Base-by-base conservation (phyloP, 306 rosid species). In the Sicyos baderoa region DNA sequence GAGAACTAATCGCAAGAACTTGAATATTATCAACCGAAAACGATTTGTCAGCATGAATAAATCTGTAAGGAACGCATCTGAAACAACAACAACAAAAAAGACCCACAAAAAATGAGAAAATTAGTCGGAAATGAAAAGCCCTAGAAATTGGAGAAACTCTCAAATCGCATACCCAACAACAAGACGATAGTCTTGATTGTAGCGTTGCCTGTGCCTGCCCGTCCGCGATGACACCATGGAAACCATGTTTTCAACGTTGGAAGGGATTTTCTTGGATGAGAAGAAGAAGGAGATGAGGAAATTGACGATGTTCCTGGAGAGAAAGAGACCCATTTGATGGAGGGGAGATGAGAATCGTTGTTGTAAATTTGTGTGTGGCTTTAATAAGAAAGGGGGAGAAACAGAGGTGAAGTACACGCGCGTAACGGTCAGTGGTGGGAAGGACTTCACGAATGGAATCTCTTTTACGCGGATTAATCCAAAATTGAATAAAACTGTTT, bases 61-160 rank as follows among this genome's bases (percentile, higher is more conserved):
- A 92, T 80, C 96, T 86, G 52, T 92, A 92, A 6, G 97, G 97
- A 35, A 92, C 83, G 84, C 97, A 92, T 75, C 97, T 92, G 93
- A 79, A 47, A 29, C 35, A 47, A 40, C 45, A 78, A 68, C 79
- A 58, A 15, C 6, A 48, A 47, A 1, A 47, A 14, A 13, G n/a
- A n/a, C n/a, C n/a, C n/a, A 4, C n/a, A 6, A 47, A 47, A 47
- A 47, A 14, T 47, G n/a, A 15, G 49, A 3, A 0, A 9, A 37
- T 4, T 7, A 6, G 44, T 37, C 44, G 9, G 9, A 37, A 37
- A 37, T 37, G n/a, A n/a, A n/a, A n/a, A n/a, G n/a, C 44, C 44
- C 49, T 44, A 9, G 49, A 51, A 51, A n/a, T 17, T 17, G 0
- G 1, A 17, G 13, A 44, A 47, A 3, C 35, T 29, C 35, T 29